Base-by-base conservation (phyloP, 306 rosid species). In the Heteromeles arbutifolia region DNA sequence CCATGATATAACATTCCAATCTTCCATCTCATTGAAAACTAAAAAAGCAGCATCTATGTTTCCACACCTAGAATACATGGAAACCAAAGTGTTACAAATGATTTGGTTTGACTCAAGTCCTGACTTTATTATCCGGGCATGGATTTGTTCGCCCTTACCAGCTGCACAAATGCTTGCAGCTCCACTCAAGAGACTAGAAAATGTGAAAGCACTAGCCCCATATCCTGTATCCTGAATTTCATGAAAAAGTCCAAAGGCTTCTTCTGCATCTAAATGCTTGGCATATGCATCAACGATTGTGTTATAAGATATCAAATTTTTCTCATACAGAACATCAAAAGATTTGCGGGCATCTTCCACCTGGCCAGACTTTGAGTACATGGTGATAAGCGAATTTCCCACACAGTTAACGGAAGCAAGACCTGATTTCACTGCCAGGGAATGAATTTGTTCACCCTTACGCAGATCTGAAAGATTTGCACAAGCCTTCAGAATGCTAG, bases 21-120 rank as follows among this genome's bases (percentile, higher is more conserved):
- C 56, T 0, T 18, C 76, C 72, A 78, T 78, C 72, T 78, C 65
- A 25, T 13, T 18, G 64, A 70, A 78, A 3, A 70, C 71, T 50
- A 32, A 31, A 63, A 50, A 70, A 62, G 76, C 76, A 70, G 76
- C 81, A 5, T 78, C 72, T 61, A 78, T 52, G 65, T 78, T 78
- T 44, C 81, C 81, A 37, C 81, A 70, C 65, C 81, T 62, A 31
- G 80, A 56, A 57, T 77, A 77, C 80, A 77, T 67, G 67, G 80
- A 77, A 77, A 68, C 66, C 31, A 77, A 68, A 45, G 80, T 26
- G 68, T 77, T 77, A 43, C 59, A 67, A 28, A 56, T 56, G 50
- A 65, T 32, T 43, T 65, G 81, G 63, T 78, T 34, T 11, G 72
- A 70, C 54, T 70, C 76, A n/a, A 70, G 52, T 62, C 77, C 81